A percentile compares a stretch with the other conserved stretches of the same genome.
phyloP scores from a whole-genome alignment of 768 basidiomycete species.

The Mrakia gelida region DNA sequence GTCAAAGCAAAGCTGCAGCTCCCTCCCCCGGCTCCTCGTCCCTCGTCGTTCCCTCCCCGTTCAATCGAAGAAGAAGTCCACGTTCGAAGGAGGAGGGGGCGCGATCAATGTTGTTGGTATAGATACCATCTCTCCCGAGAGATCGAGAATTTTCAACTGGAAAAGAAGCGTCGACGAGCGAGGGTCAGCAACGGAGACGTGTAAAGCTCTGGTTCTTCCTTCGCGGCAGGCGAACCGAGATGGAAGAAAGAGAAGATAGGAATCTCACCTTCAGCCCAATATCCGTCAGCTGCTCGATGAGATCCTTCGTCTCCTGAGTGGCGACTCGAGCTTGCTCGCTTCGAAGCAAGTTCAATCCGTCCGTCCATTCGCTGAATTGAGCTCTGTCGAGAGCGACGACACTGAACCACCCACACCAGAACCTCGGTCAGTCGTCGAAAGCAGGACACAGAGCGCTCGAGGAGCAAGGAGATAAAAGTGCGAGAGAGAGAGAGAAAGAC shows the following conservation, averaged over 20 bases:
- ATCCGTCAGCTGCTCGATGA: constrained; percentile 78
- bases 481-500: not conserved
- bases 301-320: constrained; percentile 78
- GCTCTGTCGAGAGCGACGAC: constrained; percentile 71
- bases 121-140: constrained; percentile 83
- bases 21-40: too few species aligned
- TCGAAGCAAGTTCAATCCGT: constrained; percentile 82
- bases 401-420: too few species aligned
- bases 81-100: constrained; percentile 73
- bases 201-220: too few species aligned
- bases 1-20: too few species aligned
- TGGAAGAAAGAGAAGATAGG: not conserved
- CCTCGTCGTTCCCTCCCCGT: not conserved
- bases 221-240: not conserved
- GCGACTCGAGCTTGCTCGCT: constrained; percentile 75
- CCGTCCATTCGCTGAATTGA: constrained; percentile 90
- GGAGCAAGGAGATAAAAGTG: too few species aligned
- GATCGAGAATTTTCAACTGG: constrained; percentile 51
- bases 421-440: too few species aligned
- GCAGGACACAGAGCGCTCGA: too few species aligned
- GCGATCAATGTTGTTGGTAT: constrained; percentile 73
- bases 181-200: not conserved
- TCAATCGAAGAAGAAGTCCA: constrained; percentile 73
- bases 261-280: constrained; percentile 88
- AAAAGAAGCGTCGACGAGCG: not conserved